Conservation (phyloP, 306 rosid genomes). For the Lotus japonicus region DNA sequence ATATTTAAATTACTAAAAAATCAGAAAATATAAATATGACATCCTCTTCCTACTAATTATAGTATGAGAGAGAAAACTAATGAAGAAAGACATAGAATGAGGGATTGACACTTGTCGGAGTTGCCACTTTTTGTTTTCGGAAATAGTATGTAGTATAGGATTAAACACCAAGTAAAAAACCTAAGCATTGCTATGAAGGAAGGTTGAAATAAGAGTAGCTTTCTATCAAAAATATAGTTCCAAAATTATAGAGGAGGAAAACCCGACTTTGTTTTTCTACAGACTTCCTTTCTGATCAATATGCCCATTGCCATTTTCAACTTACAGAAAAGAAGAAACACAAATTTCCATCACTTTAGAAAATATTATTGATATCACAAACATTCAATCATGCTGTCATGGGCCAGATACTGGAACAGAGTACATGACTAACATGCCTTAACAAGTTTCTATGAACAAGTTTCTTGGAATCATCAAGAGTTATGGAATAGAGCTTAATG, state of each 20-base stretch:
- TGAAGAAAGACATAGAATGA: too few species aligned
- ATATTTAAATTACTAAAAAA: too few species aligned
- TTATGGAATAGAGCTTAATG: neutral
- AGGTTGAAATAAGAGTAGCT: neutral
- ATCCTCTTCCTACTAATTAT: too few species aligned
- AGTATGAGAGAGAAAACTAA: too few species aligned
- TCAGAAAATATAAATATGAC: too few species aligned
- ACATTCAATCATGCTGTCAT: neutral
- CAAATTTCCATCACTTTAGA: neutral
- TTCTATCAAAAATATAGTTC: neutral
- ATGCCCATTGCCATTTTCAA: neutral
- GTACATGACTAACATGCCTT: neutral
- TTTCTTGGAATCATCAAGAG: neutral
- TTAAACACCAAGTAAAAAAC: too few species aligned
- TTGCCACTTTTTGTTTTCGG: too few species aligned
- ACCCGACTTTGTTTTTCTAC: neutral
- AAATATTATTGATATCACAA: too few species aligned
- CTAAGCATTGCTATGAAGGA: too few species aligned
- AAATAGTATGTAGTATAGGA: too few species aligned
- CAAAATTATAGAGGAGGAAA: neutral
- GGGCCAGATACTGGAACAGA: neutral
- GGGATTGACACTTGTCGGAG: too few species aligned
- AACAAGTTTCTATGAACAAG: neutral
- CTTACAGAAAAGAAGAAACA: neutral
- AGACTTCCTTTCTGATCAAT: neutral